These are phyloP conservation scores for Tephrocybe sp. DNA, from an alignment of 768 basidiomycete species.

Conservation along the genomic window DNA sequence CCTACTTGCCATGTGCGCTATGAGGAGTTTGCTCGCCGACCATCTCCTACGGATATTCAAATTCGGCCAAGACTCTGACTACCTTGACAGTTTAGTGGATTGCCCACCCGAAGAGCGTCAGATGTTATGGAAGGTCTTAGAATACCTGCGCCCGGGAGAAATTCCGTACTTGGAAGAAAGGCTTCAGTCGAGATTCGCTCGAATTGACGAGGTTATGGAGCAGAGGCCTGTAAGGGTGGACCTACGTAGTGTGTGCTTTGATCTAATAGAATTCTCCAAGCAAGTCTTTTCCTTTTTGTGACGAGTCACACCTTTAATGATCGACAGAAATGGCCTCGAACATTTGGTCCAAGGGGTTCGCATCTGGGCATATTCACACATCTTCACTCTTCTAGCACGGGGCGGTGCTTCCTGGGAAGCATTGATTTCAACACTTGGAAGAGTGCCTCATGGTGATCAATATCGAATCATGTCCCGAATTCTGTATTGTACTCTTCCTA, in stretches of 20 bases:
- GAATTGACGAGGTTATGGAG: slow-evolving; percentile 6
- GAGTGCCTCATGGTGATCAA: slow-evolving; percentile 9
- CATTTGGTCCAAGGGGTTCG: neutral
- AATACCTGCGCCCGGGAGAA: slow-evolving; percentile 1
- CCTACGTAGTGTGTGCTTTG: slow-evolving; percentile 4
- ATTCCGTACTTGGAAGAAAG: slow-evolving; percentile 8
- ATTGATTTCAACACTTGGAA: slow-evolving; percentile 10
- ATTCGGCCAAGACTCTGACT: slow-evolving; percentile 12
- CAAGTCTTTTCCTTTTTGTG: neutral
- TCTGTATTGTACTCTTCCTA: slow-evolving; percentile 2
- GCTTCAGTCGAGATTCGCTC: neutral
- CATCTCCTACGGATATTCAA: slow-evolving; percentile 10
- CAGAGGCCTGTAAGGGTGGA: neutral
- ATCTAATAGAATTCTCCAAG: slow-evolving; percentile 7
- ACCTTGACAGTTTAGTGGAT: slow-evolving; percentile 4
- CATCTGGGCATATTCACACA: slow-evolving; percentile 8
- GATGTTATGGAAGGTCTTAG: slow-evolving; percentile 11
- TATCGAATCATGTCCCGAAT: slow-evolving; percentile 8
- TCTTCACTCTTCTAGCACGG: slow-evolving; percentile 7
- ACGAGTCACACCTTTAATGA: neutral
- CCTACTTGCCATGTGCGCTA: slow-evolving; percentile 7
- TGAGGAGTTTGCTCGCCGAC: slow-evolving; percentile 6
- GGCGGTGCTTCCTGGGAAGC: slow-evolving; percentile 5
- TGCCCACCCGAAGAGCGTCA: slow-evolving; percentile 9
- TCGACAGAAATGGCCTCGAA: neutral